A percentile compares a stretch with the other conserved stretches of the same genome.
These are phyloP conservation scores for Serendipita sp. DNA, from an alignment of 768 basidiomycete species.

Conservation along the genomic window DNA sequence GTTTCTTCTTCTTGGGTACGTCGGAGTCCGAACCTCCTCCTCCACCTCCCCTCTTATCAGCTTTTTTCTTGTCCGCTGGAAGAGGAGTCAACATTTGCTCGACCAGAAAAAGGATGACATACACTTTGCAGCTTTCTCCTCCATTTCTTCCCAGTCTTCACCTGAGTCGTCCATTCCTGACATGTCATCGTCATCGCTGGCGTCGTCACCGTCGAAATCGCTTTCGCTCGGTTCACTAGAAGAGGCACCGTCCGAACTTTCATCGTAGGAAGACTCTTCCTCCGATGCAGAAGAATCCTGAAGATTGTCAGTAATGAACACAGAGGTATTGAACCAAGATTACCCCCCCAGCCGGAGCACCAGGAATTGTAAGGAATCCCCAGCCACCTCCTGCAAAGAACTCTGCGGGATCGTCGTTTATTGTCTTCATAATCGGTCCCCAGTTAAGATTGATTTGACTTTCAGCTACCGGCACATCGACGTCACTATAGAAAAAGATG, in stretches of 20 bases:
- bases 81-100: background rate
- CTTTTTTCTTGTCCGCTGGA: slow-evolving; percentile 31
- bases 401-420: slow-evolving; percentile 87
- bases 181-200: slow-evolving; percentile 42
- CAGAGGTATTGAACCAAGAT: slow-evolving; percentile 13
- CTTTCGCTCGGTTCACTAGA: slow-evolving; percentile 45
- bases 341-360: slow-evolving; percentile 46
- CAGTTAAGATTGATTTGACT: slow-evolving; percentile 96
- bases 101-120: slow-evolving; percentile 11
- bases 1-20: slow-evolving; percentile 25
- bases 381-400: slow-evolving; percentile 97
- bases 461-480: slow-evolving; percentile 90
- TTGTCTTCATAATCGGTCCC: slow-evolving; percentile 96
- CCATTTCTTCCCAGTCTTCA: slow-evolving; percentile 93
- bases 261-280: slow-evolving; percentile 30
- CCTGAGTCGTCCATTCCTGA: slow-evolving; percentile 55
- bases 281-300: slow-evolving; percentile 13
- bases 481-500: slow-evolving; percentile 43
- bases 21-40: slow-evolving; percentile 20
- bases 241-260: slow-evolving; percentile 49
- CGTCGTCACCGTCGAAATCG: slow-evolving; percentile 35
- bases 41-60: slow-evolving; percentile 16
- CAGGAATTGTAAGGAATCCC: slow-evolving; percentile 66
- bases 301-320: background rate
- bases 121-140: slow-evolving; percentile 83